Percentiles rank a stretch among this genome's conserved stretches.
phyloP scores from a whole-genome alignment of 2,329 filamentous ascomycete genomes.

The Ophiostoma ips region DNA sequence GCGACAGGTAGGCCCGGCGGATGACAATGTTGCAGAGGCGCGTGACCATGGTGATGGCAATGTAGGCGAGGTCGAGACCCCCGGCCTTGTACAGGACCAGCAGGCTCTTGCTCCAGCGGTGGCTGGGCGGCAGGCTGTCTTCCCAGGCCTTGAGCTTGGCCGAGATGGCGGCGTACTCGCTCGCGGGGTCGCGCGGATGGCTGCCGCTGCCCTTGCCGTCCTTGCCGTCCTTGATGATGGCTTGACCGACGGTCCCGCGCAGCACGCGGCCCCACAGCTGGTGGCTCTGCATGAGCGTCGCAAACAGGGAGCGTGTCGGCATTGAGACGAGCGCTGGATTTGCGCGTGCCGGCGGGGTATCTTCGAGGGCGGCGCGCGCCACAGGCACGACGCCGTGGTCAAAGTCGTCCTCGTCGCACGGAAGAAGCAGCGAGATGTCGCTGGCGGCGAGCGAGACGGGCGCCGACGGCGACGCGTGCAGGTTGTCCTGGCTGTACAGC shows the following conservation, averaged over 20 bases:
- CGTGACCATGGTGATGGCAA: slow-evolving; percentile 40
- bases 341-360: slow-evolving; percentile 34
- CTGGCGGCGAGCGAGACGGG: slow-evolving; percentile 36
- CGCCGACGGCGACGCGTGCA: slow-evolving; percentile 38
- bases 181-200: slow-evolving; percentile 32
- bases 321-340: slow-evolving; percentile 30
- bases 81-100: slow-evolving; percentile 32
- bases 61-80: slow-evolving; percentile 38
- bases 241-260: slow-evolving; percentile 32
- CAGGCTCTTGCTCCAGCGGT: slow-evolving; percentile 30
- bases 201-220: slow-evolving; percentile 16
- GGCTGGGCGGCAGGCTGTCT: slow-evolving; percentile 29
- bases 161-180: slow-evolving; percentile 33
- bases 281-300: slow-evolving; percentile 40
- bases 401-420: slow-evolving; percentile 39
- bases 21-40: slow-evolving; percentile 43
- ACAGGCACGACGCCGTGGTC: slow-evolving; percentile 31
- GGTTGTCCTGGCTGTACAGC: slow-evolving; percentile 43
- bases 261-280: slow-evolving; percentile 40
- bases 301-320: slow-evolving; percentile 37
- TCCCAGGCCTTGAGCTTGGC: slow-evolving; percentile 35
- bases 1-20: slow-evolving; percentile 40
- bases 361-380: slow-evolving; percentile 38
- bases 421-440: slow-evolving; percentile 41
- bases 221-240: slow-evolving; percentile 20